Percentiles rank a stretch among this genome's conserved stretches.
Evolutionary conservation across 179 eudicot genomes (phyloP).

Genomic region (Sideroxylon spinosum): DNA sequence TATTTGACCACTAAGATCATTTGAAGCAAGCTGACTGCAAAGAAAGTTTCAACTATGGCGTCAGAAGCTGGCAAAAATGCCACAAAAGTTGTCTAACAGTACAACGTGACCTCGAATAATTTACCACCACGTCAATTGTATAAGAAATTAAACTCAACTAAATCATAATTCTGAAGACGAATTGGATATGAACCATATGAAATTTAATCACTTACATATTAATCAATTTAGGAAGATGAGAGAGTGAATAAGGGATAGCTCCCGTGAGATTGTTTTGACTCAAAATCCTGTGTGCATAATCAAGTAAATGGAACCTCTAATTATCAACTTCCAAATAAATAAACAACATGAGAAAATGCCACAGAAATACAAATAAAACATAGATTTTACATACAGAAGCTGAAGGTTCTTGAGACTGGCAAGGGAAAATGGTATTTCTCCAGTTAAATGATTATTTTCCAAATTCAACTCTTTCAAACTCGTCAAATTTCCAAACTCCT

Average conservation of each 20-base stretch:
- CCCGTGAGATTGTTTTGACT: conserved; percentile 77
- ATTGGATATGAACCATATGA: background rate
- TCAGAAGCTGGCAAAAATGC: conserved; percentile 9
- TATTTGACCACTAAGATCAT: conserved; percentile 64
- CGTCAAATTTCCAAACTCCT: conserved; percentile 69
- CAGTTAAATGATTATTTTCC: conserved; percentile 68
- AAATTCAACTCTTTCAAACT: conserved; percentile 73
- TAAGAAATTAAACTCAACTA: background rate
- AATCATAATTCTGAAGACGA: background rate
- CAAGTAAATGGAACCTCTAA: conserved; percentile 3
- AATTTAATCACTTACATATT: conserved; percentile 54
- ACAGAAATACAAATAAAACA: conserved; percentile 8
- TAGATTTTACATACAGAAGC: conserved; percentile 62
- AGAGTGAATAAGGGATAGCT: conserved; percentile 68
- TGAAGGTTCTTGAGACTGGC: conserved; percentile 74
- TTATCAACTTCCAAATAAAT: conserved; percentile 8
- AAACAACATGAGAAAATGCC: conserved; percentile 3
- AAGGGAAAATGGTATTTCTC: conserved; percentile 79
- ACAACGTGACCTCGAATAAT: background rate
- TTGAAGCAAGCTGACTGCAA: conserved; percentile 79
- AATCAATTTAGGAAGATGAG: conserved; percentile 54
- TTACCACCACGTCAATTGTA: background rate
- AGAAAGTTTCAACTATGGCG: conserved; percentile 17
- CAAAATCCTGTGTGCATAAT: conserved; percentile 52
- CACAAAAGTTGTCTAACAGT: background rate